These are phyloP conservation scores for Escallonia rubra DNA, from an alignment of 129 eudicot species.

Conservation along the genomic window DNA sequence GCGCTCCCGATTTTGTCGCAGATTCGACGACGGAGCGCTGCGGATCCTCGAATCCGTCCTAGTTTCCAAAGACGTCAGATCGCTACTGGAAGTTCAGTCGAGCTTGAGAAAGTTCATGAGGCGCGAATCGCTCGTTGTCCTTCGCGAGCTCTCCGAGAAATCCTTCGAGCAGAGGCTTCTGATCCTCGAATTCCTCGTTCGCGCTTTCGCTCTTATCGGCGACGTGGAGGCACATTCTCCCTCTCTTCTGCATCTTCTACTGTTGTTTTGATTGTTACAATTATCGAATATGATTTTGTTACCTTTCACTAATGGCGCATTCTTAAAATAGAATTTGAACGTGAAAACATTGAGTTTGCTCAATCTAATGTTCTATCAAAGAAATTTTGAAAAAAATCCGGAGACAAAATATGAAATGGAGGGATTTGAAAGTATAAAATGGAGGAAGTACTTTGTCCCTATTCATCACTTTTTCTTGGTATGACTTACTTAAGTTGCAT, in stretches of 20 bases:
- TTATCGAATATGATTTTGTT: not conserved
- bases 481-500: no score
- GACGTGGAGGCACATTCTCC: constrained; percentile 51
- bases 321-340: no score
- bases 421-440: no score
- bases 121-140: constrained; percentile 42
- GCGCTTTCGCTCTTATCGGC: constrained; percentile 51
- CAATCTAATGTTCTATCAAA: no score
- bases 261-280: not conserved
- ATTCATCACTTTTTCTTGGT: no score
- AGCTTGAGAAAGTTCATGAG: constrained; percentile 49
- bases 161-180: constrained; percentile 59
- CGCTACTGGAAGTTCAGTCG: constrained; percentile 29
- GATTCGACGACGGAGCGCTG: constrained; percentile 56
- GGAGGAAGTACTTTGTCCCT: no score
- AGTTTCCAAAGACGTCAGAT: constrained; percentile 48
- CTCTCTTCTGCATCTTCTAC: not conserved
- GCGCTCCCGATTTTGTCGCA: constrained; percentile 17
- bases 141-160: constrained; percentile 42
- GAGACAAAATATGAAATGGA: no score
- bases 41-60: constrained; percentile 52
- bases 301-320: no score
- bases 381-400: no score
- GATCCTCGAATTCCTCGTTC: constrained; percentile 60
- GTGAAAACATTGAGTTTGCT: no score